Evolutionary conservation across 805 yeast genomes (phyloP).

Genomic region (Huiozyma naganishii): DNA sequence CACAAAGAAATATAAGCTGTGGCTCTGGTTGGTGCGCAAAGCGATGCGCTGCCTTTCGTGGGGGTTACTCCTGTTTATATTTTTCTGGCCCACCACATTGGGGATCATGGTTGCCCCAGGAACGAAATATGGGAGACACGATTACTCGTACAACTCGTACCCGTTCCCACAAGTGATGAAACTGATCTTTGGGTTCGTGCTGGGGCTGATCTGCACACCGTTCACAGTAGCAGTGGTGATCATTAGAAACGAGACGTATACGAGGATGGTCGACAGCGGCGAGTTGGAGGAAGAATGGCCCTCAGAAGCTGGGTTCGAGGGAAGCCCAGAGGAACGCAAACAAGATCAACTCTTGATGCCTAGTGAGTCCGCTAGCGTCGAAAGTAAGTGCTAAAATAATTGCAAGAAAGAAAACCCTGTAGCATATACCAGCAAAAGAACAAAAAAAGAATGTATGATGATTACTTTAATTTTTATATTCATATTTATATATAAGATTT

Average conservation of each 20-base stretch:
- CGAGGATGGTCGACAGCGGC: not conserved
- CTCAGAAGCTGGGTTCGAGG: too few species aligned
- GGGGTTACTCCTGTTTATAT: conserved; percentile 9
- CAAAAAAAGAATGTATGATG: too few species aligned
- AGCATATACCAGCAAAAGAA: too few species aligned
- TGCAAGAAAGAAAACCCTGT: too few species aligned
- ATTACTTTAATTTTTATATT: too few species aligned
- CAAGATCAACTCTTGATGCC: too few species aligned
- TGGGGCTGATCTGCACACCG: conserved; percentile 14
- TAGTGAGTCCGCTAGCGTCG: too few species aligned
- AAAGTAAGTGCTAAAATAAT: too few species aligned
- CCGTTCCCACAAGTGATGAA: conserved; percentile 18
- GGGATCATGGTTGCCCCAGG: conserved; percentile 19
- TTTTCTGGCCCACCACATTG: conserved; percentile 21
- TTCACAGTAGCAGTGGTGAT: conserved; percentile 9
- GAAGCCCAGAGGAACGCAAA: not conserved
- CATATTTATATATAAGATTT: too few species aligned
- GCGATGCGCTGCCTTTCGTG: conserved; percentile 9
- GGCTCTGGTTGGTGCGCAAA: conserved; percentile 10
- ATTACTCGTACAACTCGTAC: conserved; percentile 11
- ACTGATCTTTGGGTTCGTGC: conserved; percentile 13
- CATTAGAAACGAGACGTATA: conserved; percentile 9
- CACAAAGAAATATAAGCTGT: not conserved
- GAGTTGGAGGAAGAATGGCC: not conserved
- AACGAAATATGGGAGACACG: conserved; percentile 9